A percentile compares a stretch with the other conserved stretches of the same genome.
These are phyloP conservation scores for Aspergillus brasiliensis DNA, from an alignment of 2,329 filamentous ascomycete genomes.

Conservation along the genomic window DNA sequence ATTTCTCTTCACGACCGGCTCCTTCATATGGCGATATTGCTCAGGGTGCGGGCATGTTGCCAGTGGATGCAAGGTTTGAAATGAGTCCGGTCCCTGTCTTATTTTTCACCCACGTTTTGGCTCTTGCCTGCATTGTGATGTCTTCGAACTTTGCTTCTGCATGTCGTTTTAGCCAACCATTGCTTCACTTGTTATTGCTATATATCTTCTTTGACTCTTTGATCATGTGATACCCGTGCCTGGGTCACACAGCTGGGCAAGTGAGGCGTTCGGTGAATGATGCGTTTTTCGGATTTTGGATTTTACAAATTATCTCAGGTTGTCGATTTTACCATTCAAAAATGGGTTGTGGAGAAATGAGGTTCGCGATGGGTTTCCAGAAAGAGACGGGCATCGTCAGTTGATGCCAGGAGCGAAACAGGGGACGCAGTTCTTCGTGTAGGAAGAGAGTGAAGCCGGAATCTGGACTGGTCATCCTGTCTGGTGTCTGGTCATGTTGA, in stretches of 20 bases:
- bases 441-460: neutral
- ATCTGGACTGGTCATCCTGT: neutral
- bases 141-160: slow-evolving; percentile 11
- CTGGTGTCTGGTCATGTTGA: neutral
- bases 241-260: slow-evolving; percentile 29
- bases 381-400: too few species aligned
- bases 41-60: slow-evolving; percentile 9
- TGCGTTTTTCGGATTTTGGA: slow-evolving; percentile 1
- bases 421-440: neutral
- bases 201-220: slow-evolving; percentile 10
- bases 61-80: slow-evolving; percentile 9
- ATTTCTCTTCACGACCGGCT: slow-evolving; percentile 20
- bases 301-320: neutral
- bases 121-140: slow-evolving; percentile 17
- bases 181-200: slow-evolving; percentile 10
- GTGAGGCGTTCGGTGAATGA: slow-evolving; percentile 21
- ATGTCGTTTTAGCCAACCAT: slow-evolving; percentile 14
- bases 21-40: slow-evolving; percentile 13
- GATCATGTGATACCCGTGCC: slow-evolving; percentile 28
- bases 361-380: neutral
- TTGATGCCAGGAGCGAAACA: neutral
- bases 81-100: slow-evolving; percentile 16
- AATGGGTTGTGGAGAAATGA: neutral
- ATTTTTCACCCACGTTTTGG: slow-evolving; percentile 9
- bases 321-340: neutral